These are phyloP conservation scores for Podaxis carcinomalis DNA, from an alignment of 768 basidiomycete species.

Conservation along the genomic window DNA sequence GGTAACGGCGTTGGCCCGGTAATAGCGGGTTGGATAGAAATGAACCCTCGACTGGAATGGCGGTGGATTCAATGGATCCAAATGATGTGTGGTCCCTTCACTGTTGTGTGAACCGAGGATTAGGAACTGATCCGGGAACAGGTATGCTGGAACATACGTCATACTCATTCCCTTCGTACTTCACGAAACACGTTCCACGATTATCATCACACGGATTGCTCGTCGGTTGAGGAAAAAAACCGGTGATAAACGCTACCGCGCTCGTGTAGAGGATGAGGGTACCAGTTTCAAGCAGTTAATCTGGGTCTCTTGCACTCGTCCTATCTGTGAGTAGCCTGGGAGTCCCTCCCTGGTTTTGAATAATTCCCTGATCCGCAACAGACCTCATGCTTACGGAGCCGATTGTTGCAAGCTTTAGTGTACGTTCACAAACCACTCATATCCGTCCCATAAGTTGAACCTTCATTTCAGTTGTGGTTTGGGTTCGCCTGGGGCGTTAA, in stretches of 20 bases:
- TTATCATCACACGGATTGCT: conserved; percentile 61
- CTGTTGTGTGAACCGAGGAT: not conserved
- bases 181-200: conserved; percentile 64
- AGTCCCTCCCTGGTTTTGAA: not conserved
- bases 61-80: conserved; percentile 85
- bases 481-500: conserved; percentile 72
- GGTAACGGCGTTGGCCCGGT: conserved; percentile 65
- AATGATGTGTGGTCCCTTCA: conserved; percentile 40
- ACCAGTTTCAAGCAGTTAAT: conserved; percentile 49
- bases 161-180: conserved; percentile 46
- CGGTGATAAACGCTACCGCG: conserved; percentile 52
- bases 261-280: conserved; percentile 51
- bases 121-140: not conserved
- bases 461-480: conserved; percentile 45
- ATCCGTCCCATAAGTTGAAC: not conserved
- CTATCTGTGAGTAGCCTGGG: conserved; percentile 50
- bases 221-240: conserved; percentile 54
- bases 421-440: conserved; percentile 28
- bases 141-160: conserved; percentile 20
- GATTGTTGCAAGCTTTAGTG: conserved; percentile 64
- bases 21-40: conserved; percentile 63
- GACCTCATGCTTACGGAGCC: conserved; percentile 67
- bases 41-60: conserved; percentile 56
- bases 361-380: conserved; percentile 19
- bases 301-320: conserved; percentile 61